These are phyloP conservation scores for Colletotrichum tabaci DNA, from an alignment of 2,329 filamentous ascomycete species.

Conservation along the genomic window DNA sequence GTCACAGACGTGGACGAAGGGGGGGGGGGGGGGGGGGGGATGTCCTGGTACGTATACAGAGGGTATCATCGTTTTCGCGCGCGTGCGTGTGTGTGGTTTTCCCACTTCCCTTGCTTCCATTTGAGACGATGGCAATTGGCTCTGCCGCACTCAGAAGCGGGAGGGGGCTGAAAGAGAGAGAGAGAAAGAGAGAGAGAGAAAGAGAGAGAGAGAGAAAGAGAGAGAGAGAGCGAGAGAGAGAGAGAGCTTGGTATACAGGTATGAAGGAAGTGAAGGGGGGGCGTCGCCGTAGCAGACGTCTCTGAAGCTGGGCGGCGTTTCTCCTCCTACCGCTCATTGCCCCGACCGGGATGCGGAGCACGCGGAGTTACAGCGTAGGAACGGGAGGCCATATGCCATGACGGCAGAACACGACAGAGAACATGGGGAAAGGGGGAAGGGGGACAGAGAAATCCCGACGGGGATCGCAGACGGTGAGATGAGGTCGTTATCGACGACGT, in stretches of 20 bases:
- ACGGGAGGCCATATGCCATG: neutral
- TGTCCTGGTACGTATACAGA: constrained; percentile 5
- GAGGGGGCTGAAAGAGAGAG: too few species aligned
- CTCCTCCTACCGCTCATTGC: neutral
- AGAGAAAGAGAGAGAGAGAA: neutral
- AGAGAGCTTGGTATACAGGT: neutral
- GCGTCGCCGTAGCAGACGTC: constrained; percentile 31
- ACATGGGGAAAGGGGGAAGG: too few species aligned
- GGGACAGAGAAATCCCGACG: too few species aligned
- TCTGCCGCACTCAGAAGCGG: neutral
- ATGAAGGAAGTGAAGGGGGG: neutral
- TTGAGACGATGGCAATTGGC: neutral
- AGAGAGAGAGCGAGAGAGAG: too few species aligned
- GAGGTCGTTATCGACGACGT: neutral
- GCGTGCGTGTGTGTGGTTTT: neutral
- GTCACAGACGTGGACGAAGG: constrained; percentile 39
- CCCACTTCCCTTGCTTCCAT: neutral
- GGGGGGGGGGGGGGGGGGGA: neutral
- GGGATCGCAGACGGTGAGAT: too few species aligned
- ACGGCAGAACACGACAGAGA: neutral
- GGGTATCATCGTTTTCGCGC: constrained; percentile 1
- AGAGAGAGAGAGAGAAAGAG: too few species aligned
- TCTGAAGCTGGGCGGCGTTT: constrained; percentile 1
- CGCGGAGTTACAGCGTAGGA: constrained; percentile 14
- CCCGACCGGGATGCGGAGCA: constrained; percentile 7